phyloP scores from a whole-genome alignment of 2,329 filamentous ascomycete genomes.

The Thielaviopsis punctulata region DNA sequence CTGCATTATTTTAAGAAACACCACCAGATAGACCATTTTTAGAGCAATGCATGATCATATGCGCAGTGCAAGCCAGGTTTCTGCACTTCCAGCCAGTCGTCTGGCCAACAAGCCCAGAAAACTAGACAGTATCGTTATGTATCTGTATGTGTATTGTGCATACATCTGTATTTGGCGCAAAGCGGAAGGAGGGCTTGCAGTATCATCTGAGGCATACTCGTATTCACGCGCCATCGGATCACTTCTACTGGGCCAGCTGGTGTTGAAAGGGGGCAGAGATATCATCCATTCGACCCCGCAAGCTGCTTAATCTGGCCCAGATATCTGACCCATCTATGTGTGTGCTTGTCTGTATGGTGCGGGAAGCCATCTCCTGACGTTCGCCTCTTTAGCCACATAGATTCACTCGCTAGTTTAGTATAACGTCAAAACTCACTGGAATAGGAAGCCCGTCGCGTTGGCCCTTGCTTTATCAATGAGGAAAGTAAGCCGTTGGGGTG shows the following conservation, averaged over 20 bases:
- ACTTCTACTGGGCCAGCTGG: neutral
- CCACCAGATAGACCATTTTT: no score
- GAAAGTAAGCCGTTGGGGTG: neutral
- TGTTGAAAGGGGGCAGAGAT: neutral
- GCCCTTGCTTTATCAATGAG: neutral
- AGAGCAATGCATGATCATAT: no score
- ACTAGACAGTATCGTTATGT: no score
- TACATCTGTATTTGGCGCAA: neutral
- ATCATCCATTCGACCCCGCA: neutral
- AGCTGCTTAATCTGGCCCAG: neutral
- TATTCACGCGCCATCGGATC: neutral
- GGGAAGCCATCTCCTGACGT: neutral
- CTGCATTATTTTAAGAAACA: neutral
- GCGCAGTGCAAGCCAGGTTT: neutral
- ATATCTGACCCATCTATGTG: neutral
- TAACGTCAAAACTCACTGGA: neutral
- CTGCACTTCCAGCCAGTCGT: neutral
- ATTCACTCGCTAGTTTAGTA: neutral
- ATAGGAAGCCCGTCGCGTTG: neutral
- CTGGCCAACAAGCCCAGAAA: no score
- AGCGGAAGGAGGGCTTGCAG: neutral
- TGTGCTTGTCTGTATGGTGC: neutral
- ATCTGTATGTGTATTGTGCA: no score
- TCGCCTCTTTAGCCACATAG: neutral
- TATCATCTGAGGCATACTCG: neutral